These are phyloP conservation scores for Ophioceras dolichostomum DNA, from an alignment of 2,329 filamentous ascomycete genomes.

Conservation along the genomic window DNA sequence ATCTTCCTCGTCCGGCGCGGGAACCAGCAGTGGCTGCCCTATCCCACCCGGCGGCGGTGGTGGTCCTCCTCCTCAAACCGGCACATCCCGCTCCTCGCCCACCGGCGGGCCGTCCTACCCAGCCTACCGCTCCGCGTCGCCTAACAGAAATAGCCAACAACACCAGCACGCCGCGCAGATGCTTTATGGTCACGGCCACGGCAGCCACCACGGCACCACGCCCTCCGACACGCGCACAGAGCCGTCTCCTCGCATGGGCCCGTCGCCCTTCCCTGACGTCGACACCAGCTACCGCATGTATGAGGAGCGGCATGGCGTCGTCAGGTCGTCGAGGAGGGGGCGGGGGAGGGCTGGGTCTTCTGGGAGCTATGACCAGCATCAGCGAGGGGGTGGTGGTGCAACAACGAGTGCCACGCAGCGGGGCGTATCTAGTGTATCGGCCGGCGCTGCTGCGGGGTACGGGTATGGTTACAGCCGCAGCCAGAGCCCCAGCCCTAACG, in stretches of 20 bases:
- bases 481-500: slow-evolving; percentile 2
- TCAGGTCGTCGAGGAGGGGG: slow-evolving; percentile 2
- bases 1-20: slow-evolving; percentile 2
- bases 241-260: slow-evolving; percentile 23
- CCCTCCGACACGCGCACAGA: slow-evolving; percentile 29
- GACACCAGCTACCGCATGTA: slow-evolving; percentile 17
- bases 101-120: not conserved
- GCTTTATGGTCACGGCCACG: slow-evolving; percentile 9
- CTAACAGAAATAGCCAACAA: not conserved
- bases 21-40: slow-evolving; percentile 1
- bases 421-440: too few species aligned
- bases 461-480: too few species aligned
- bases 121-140: not conserved
- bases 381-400: too few species aligned
- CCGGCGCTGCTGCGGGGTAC: too few species aligned
- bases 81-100: not conserved
- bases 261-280: slow-evolving; percentile 14
- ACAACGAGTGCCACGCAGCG: too few species aligned
- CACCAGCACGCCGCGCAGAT: not conserved
- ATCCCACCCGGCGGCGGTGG: not conserved
- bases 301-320: slow-evolving; percentile 12
- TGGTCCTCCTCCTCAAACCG: too few species aligned
- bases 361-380: too few species aligned
- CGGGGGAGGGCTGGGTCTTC: too few species aligned
- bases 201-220: slow-evolving; percentile 14